Evolutionary conservation across 2,329 filamentous ascomycete species (phyloP).

Genomic region (Fusarium sp.): DNA sequence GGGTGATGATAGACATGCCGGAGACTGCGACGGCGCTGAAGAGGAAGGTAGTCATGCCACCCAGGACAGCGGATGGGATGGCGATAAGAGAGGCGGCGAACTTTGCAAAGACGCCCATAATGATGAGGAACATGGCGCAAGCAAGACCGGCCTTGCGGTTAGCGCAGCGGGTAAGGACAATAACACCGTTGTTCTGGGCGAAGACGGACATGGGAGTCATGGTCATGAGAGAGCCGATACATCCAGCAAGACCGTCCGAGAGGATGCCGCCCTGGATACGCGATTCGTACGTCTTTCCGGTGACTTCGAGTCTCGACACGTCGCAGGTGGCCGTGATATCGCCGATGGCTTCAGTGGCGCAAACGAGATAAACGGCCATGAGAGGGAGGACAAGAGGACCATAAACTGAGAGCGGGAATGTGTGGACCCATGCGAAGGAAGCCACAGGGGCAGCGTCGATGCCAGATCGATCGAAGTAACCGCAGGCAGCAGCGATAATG

Average conservation of each 20-base stretch:
- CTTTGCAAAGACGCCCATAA: constrained; percentile 85
- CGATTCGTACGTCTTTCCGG: constrained; percentile 74
- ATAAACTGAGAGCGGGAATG: constrained; percentile 75
- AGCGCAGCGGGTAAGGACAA: constrained; percentile 80
- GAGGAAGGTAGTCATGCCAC: constrained; percentile 80
- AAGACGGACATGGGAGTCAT: constrained; percentile 83
- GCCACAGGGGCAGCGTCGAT: constrained; percentile 75
- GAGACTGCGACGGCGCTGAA: constrained; percentile 79
- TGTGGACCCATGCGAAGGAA: constrained; percentile 81
- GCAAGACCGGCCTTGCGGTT: constrained; percentile 82
- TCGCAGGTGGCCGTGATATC: constrained; percentile 84
- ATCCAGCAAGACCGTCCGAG: constrained; percentile 77
- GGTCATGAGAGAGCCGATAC: constrained; percentile 78
- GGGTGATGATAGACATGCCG: constrained; percentile 77
- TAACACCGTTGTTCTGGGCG: constrained; percentile 86
- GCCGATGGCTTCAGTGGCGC: constrained; percentile 80
- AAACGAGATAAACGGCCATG: constrained; percentile 73
- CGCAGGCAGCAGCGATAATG: constrained; percentile 77
- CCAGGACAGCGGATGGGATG: constrained; percentile 72
- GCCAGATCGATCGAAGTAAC: constrained; percentile 77
- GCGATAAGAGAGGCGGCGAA: constrained; percentile 80
- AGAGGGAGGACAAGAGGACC: constrained; percentile 76
- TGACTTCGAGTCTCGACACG: constrained; percentile 76
- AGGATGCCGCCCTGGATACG: constrained; percentile 81
- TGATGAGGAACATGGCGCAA: constrained; percentile 75